A percentile compares a stretch with the other conserved stretches of the same genome.
These are phyloP conservation scores for Russula sp. DNA, from an alignment of 768 basidiomycete species.

Conservation along the genomic window DNA sequence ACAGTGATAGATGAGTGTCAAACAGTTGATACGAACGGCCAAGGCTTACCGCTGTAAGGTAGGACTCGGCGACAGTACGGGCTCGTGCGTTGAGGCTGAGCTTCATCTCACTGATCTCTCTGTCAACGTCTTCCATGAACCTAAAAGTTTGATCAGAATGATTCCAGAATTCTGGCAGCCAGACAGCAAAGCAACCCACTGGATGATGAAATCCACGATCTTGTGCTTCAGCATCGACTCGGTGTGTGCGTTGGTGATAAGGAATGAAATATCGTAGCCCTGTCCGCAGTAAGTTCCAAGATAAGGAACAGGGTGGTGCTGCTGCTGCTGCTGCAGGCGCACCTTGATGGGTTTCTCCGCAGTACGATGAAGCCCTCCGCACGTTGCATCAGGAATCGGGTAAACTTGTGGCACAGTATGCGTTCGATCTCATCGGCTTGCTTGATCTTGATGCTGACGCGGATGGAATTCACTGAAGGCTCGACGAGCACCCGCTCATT, in stretches of 20 bases:
- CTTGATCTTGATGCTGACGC: slow-evolving; percentile 97
- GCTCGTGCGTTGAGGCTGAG: slow-evolving; percentile 93
- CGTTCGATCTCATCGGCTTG: slow-evolving; percentile 99
- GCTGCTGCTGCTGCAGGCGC: slow-evolving; percentile 34
- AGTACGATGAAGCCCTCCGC: slow-evolving; percentile 97
- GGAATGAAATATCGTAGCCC: slow-evolving; percentile 98
- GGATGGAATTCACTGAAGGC: slow-evolving; percentile 94
- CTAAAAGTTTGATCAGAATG: slow-evolving; percentile 39
- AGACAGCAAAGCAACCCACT: slow-evolving; percentile 46
- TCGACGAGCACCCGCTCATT: slow-evolving; percentile 97
- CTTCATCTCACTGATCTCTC: slow-evolving; percentile 99
- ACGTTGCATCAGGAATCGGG: slow-evolving; percentile 97
- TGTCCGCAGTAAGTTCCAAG: slow-evolving; percentile 36
- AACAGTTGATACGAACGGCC: slow-evolving; percentile 11
- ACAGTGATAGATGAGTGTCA: not conserved
- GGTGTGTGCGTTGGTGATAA: slow-evolving; percentile 94
- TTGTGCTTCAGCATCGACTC: slow-evolving; percentile 99
- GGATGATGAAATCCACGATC: slow-evolving; percentile 99
- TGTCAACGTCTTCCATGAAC: slow-evolving; percentile 99
- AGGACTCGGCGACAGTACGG: slow-evolving; percentile 96
- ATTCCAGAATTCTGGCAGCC: slow-evolving; percentile 10
- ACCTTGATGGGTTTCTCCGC: slow-evolving; percentile 87
- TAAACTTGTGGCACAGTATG: slow-evolving; percentile 97
- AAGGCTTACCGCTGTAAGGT: slow-evolving; percentile 76
- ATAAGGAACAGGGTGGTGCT: not conserved